Conservation (phyloP, 805 yeast species). For the Deakozyma indianensis region DNA sequence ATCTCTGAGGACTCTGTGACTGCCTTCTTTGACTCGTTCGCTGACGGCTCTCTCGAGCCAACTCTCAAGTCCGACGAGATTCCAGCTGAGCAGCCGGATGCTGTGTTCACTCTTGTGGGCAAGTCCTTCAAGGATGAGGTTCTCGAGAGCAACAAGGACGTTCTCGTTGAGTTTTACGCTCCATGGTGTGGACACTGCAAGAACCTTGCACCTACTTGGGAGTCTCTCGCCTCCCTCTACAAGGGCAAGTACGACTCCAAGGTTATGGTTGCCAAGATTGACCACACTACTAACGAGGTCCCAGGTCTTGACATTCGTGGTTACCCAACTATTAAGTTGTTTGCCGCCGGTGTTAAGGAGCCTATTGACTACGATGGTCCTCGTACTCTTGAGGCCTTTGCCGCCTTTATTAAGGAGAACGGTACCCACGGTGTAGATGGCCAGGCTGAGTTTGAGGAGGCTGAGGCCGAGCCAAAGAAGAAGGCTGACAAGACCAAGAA, state of each 20-base stretch:
- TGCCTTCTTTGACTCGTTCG: constrained; percentile 47
- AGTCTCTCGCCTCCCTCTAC: constrained; percentile 66
- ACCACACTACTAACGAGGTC: constrained; percentile 83
- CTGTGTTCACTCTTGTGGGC: constrained; percentile 68
- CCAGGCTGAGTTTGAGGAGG: constrained; percentile 20
- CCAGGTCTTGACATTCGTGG: constrained; percentile 61
- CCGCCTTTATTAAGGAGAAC: constrained; percentile 53
- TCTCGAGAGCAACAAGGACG: constrained; percentile 47
- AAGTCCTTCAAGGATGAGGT: constrained; percentile 63
- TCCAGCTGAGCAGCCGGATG: constrained; percentile 63
- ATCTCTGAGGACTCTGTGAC: constrained; percentile 40
- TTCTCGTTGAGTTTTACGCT: constrained; percentile 63
- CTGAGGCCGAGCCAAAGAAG: constrained; percentile 9
- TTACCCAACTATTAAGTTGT: constrained; percentile 83
- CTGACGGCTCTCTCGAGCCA: constrained; percentile 53
- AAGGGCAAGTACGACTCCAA: constrained; percentile 36
- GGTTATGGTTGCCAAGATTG: constrained; percentile 72
- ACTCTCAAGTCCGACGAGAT: constrained; percentile 72
- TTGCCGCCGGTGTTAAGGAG: constrained; percentile 71
- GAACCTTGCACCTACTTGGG: constrained; percentile 76
- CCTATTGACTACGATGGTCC: constrained; percentile 55
- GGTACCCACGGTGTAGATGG: constrained; percentile 56
- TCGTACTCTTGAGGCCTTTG: constrained; percentile 60
- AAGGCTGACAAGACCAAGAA: constrained; percentile 17
- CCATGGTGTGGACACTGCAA: constrained; percentile 98